A percentile compares a stretch with the other conserved stretches of the same genome.
Conservation (phyloP, 805 yeast genomes). For the Ogataea corticis region DNA sequence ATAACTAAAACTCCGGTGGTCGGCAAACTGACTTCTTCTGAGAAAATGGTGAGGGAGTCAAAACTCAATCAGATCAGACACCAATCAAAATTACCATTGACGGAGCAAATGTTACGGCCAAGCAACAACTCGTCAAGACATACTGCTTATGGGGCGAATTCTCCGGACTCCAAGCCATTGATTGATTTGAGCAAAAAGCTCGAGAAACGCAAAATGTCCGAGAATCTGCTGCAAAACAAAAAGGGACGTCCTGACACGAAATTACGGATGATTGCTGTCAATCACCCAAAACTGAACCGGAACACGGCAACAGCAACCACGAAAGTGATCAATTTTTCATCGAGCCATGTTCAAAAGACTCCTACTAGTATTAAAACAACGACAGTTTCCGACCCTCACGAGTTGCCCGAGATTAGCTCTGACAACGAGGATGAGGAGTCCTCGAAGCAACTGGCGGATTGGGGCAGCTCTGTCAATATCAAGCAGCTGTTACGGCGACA, state of each 20-base stretch:
- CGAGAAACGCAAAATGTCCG: constrained; percentile 22
- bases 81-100: constrained; percentile 25
- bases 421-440: constrained; percentile 26
- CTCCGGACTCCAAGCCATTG: constrained; percentile 19
- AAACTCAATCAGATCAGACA: constrained; percentile 15
- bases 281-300: constrained; percentile 21
- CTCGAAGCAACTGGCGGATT: constrained; percentile 22
- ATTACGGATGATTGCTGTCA: constrained; percentile 18
- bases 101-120: constrained; percentile 28
- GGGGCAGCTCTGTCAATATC: constrained; percentile 25
- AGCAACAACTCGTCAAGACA: constrained; percentile 3
- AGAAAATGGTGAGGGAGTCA: constrained; percentile 3
- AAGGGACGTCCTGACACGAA: constrained; percentile 14
- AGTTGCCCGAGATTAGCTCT: constrained; percentile 26
- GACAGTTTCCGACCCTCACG: constrained; percentile 6
- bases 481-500: constrained; percentile 23
- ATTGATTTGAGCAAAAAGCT: constrained; percentile 21
- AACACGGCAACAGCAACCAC: constrained; percentile 1
- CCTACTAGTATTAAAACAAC: not conserved
- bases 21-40: constrained; percentile 6
- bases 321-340: not conserved
- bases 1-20: constrained; percentile 16
- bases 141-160: constrained; percentile 10
- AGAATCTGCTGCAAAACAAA: constrained; percentile 14
- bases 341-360: not conserved